Evolutionary conservation across 495 filamentous ascomycete genomes (phyloP), one percentile per base, ranked within the genome.

Genomic region (Clavariopsis aquatica): DNA sequence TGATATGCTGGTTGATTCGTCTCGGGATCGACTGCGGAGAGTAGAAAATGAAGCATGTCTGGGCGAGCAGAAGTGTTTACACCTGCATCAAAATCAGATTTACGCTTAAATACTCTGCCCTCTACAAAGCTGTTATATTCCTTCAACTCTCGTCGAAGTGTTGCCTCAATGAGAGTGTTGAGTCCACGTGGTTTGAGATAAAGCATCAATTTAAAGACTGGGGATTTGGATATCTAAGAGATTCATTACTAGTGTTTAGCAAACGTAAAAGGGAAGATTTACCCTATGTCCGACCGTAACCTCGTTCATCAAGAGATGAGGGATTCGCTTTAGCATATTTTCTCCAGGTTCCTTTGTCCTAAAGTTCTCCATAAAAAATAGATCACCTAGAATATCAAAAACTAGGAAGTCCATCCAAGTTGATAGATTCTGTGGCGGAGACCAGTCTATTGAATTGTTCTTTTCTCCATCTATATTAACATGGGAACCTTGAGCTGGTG

Each of bases 371-470:
- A 84, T 86, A 70, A 90, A 91, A 60, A 79, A 81, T 3, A 91
- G 68, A 36, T 89, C 84, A 2, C 87, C 87, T 69, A 91, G 82
- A 15, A 89, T 82, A 66, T 92, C 89, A 77, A 89, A 90, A 54
- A 82, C 80, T 10, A 87, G 79, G 72, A 82, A 88, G 69, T 84
- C 85, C 49, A 77, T 80, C 81, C 84, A 88, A 59, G 83, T 78
- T 0, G 83, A 75, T 75, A 88, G 82, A 67, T 89, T 59, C 0
- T 27, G 54, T 4, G 62, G 38, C 0, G 51, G 7, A 10, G 36
- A 62, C 62, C 69, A 71, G 23, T 10, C 45, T 7, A 38, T 13
- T 15, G 38, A 43, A 9, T 6, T n/a, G 38, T 43, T 12, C 31
- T 34, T 34, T 34, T 34, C 12, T 5, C 31, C 31, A 5, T 34